These are phyloP conservation scores for Triticum aestivum DNA, from an alignment of 176 grass and related monocot species.

Conservation along the genomic window IWGSC_CS_RefSeq_v2.1 NC_057795.1:407602877-407603376, in stretches of 20 bases:
- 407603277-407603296: background rate
- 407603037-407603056: conserved; percentile 69
- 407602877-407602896: no score
- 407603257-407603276: background rate
- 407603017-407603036: conserved; percentile 77
- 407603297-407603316: background rate
- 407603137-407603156: conserved; percentile 7
- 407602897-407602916: no score
- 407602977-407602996: conserved; percentile 29
- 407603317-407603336: background rate
- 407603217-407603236: background rate
- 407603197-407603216: background rate
- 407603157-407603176: background rate
- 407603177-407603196: background rate
- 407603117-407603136: conserved; percentile 18
- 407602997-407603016: conserved; percentile 98
- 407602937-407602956: no score
- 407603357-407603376: background rate
- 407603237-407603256: conserved; percentile 3
- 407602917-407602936: no score
- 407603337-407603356: background rate
- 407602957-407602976: background rate
- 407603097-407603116: background rate
- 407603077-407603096: conserved; percentile 11
- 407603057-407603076: background rate